These are phyloP conservation scores for Favolaschia claudopus DNA, from an alignment of 768 basidiomycete genomes.

Conservation along the genomic window DNA sequence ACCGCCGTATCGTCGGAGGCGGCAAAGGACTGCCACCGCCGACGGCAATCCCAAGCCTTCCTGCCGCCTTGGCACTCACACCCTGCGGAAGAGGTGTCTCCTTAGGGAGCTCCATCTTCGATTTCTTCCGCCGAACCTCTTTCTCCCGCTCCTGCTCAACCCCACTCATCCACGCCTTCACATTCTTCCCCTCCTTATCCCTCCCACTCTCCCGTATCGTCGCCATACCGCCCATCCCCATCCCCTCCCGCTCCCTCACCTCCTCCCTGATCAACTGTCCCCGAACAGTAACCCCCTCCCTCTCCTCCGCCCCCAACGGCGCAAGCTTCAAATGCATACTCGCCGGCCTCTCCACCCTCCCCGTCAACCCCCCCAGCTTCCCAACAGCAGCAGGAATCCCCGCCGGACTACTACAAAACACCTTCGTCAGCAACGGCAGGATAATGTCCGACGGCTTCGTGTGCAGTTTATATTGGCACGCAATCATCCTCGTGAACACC, in stretches of 20 bases:
- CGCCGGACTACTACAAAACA: slow-evolving; percentile 16
- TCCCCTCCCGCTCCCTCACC: background rate
- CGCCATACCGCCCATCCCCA: too few relatives aligned
- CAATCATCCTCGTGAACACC: slow-evolving; percentile 52
- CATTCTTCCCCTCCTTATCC: background rate
- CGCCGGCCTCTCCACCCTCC: slow-evolving; percentile 1
- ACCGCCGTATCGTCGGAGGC: background rate
- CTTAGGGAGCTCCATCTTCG: background rate
- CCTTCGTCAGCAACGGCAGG: slow-evolving; percentile 29
- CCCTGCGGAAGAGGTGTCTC: slow-evolving; percentile 21
- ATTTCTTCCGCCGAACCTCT: background rate
- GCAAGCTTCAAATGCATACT: slow-evolving; percentile 25
- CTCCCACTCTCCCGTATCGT: background rate
- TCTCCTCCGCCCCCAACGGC: slow-evolving; percentile 13
- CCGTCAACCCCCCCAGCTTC: background rate
- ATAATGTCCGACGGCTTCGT: slow-evolving; percentile 41
- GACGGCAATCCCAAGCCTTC: slow-evolving; percentile 22
- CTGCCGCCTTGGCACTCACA: slow-evolving; percentile 27
- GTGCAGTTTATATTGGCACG: slow-evolving; percentile 41
- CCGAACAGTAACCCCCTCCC: background rate
- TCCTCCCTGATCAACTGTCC: too few relatives aligned
- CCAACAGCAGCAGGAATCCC: too few relatives aligned
- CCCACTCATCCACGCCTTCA: slow-evolving; percentile 1
- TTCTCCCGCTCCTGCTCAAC: slow-evolving; percentile 6
- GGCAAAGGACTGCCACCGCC: slow-evolving; percentile 5